Percentiles rank a stretch among this genome's conserved stretches.
Conservation (phyloP, 306 rosid genomes). For the Leucaena leucocephala region DNA sequence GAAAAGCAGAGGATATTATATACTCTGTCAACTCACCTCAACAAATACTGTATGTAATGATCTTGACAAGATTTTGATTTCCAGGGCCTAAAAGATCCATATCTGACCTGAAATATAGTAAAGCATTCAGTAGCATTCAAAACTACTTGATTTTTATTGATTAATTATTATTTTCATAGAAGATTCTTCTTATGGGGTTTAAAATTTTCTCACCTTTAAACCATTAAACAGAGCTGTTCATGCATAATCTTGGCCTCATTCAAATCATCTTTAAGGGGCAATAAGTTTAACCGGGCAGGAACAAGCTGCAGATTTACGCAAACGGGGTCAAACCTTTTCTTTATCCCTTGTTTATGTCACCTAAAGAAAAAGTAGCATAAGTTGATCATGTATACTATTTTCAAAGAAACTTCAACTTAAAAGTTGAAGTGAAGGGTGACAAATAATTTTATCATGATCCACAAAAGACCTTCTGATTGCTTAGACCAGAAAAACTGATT, state of each 20-base stretch:
- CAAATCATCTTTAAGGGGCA: constrained; percentile 44
- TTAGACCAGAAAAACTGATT: too few relatives aligned
- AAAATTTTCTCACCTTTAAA: constrained; percentile 39
- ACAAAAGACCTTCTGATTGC: too few relatives aligned
- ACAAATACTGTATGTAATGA: constrained; percentile 36
- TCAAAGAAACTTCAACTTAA: background rate
- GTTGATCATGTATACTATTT: background rate
- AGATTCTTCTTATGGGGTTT: background rate
- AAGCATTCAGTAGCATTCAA: constrained; percentile 7
- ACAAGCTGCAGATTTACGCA: constrained; percentile 34
- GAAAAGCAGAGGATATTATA: constrained; percentile 7
- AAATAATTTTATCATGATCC: background rate
- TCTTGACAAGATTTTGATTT: constrained; percentile 39
- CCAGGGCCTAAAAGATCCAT: constrained; percentile 43
- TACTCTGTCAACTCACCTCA: constrained; percentile 36
- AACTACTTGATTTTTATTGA: background rate
- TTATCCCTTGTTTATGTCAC: background rate
- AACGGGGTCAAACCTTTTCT: background rate
- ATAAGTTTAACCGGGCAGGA: constrained; percentile 48
- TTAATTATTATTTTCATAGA: background rate
- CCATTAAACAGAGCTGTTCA: constrained; percentile 47
- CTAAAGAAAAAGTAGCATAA: background rate
- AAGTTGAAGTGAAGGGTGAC: background rate
- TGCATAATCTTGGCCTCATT: constrained; percentile 51
- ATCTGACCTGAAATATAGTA: constrained; percentile 42